Evolutionary conservation across 2,329 filamentous ascomycete genomes (phyloP).

Genomic region (Sporothrix inflata): DNA sequence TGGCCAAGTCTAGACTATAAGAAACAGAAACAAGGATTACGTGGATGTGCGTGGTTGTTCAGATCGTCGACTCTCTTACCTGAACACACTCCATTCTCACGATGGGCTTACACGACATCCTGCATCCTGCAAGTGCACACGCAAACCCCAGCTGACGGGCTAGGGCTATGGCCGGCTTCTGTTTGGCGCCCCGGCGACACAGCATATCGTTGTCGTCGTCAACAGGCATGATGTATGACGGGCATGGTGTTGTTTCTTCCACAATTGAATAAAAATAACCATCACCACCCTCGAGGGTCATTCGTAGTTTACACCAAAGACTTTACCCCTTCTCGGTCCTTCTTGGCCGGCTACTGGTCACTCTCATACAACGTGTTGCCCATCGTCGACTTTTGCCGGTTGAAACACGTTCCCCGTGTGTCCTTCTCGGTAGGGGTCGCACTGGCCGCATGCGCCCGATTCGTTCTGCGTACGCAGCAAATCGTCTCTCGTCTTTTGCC

Average conservation of each 20-base stretch:
- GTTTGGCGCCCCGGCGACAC: background rate
- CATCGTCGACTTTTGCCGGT: constrained; percentile 17
- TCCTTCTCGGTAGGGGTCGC: background rate
- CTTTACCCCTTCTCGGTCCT: background rate
- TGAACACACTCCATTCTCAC: background rate
- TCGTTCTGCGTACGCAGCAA: background rate
- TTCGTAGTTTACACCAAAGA: background rate
- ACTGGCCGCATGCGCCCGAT: background rate
- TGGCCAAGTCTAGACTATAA: background rate
- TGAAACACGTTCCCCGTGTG: constrained; percentile 13
- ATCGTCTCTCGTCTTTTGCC: constrained; percentile 20
- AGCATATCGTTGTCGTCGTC: background rate
- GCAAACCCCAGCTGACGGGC: background rate
- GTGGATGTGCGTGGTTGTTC: background rate
- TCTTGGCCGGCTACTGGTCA: background rate
- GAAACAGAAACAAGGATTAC: background rate
- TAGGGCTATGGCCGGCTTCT: too few species aligned
- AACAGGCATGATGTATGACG: background rate
- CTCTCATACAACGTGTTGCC: background rate
- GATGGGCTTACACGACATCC: background rate
- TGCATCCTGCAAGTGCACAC: background rate
- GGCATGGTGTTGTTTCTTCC: background rate
- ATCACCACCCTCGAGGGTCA: background rate
- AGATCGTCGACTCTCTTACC: background rate
- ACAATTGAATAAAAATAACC: background rate